Percentiles rank a stretch among this genome's conserved stretches.
phyloP scores from a whole-genome alignment of 441 rosid species.

The Pelargonium citronellum region DNA sequence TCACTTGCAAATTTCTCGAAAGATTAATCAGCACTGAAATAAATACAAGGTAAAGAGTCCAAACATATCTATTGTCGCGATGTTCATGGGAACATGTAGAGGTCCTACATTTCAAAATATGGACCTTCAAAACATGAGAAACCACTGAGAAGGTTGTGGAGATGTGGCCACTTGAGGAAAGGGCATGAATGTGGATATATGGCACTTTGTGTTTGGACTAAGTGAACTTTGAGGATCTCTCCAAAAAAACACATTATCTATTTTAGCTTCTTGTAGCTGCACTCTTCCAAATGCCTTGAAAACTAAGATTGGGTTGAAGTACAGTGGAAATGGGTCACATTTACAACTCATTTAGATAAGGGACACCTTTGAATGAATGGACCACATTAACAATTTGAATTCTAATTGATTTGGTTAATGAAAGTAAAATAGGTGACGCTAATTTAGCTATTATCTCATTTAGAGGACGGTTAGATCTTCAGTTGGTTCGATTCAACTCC shows the following conservation, averaged over 20 bases:
- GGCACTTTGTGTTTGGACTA: constrained; percentile 29
- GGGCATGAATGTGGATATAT: constrained; percentile 14
- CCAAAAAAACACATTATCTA: constrained; percentile 15
- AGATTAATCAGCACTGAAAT: no score
- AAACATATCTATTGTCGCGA: no score
- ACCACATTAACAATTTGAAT: neutral
- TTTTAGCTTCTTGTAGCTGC: neutral
- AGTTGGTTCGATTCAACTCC: no score
- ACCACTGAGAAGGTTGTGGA: constrained; percentile 1
- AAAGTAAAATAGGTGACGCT: no score
- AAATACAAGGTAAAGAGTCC: no score
- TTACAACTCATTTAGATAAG: constrained; percentile 13
- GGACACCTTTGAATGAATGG: neutral
- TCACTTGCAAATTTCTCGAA: no score
- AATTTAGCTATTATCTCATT: no score
- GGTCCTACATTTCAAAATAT: neutral
- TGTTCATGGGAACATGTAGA: neutral
- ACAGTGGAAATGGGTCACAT: neutral
- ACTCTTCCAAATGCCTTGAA: neutral
- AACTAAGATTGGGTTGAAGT: neutral
- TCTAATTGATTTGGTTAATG: neutral
- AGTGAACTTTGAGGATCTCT: constrained; percentile 11
- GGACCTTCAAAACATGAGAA: neutral
- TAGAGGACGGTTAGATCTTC: no score
- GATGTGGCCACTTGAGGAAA: constrained; percentile 20